phyloP scores from a whole-genome alignment of 2,329 filamentous ascomycete genomes.

The Apiospora aurea region DNA sequence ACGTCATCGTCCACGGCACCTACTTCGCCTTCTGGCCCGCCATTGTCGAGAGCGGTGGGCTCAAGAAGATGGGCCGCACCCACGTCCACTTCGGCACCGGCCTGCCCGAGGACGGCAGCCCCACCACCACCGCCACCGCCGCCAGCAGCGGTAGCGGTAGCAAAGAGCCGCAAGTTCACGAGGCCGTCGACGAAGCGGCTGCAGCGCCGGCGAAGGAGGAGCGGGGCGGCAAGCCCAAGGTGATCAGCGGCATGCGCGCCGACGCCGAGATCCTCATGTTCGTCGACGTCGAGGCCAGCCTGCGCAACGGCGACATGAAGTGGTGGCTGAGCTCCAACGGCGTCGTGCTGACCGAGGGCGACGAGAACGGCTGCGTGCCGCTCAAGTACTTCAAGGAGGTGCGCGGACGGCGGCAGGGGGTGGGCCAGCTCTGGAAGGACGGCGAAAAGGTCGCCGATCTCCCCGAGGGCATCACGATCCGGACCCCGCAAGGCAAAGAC shows the following conservation, averaged over 20 bases:
- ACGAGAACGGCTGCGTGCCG: slow-evolving; percentile 67
- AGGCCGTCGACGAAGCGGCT: slow-evolving; percentile 23
- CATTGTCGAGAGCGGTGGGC: slow-evolving; percentile 78
- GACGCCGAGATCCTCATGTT: slow-evolving; percentile 82
- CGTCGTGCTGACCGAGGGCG: slow-evolving; percentile 72
- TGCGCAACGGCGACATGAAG: slow-evolving; percentile 65
- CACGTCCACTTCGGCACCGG: slow-evolving; percentile 91
- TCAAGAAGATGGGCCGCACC: slow-evolving; percentile 82
- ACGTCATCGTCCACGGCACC: slow-evolving; percentile 83
- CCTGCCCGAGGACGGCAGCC: slow-evolving; percentile 53
- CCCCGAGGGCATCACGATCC: slow-evolving; percentile 63
- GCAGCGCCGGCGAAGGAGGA: slow-evolving; percentile 34
- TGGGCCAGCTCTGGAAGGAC: slow-evolving; percentile 73
- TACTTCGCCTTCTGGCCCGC: slow-evolving; percentile 80
- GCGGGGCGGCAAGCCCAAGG: slow-evolving; percentile 40
- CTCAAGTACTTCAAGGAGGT: slow-evolving; percentile 76
- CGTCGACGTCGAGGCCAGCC: slow-evolving; percentile 72
- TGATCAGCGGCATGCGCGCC: slow-evolving; percentile 81
- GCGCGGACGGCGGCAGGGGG: slow-evolving; percentile 63
- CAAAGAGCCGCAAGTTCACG: slow-evolving; percentile 25
- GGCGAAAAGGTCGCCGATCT: slow-evolving; percentile 73
- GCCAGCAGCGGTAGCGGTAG: no score
- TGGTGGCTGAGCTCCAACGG: slow-evolving; percentile 86
- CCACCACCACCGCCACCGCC: slow-evolving; percentile 28
- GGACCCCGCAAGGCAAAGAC: slow-evolving; percentile 55